Base-by-base conservation (phyloP, 352 stramenopile genomes). In the Globisporangium spiculum region DNA sequence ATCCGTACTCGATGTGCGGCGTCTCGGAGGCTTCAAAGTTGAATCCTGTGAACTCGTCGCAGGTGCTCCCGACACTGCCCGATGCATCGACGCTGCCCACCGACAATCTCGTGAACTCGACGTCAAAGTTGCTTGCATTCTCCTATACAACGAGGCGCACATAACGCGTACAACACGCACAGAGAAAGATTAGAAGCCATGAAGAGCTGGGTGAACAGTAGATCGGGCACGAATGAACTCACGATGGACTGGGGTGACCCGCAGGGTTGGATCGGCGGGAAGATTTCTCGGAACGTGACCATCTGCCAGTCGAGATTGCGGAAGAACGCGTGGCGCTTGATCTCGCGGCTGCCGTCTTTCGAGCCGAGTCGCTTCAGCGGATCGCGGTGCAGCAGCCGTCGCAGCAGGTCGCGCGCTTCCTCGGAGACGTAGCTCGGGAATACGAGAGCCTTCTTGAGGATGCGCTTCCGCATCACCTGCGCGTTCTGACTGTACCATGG, bases 31-130 rank as follows among this genome's bases (percentile, higher is more conserved):
- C 76, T 63, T 86, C 77, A 63, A 94, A 98, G 30, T 96, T 96
- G 68, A 98, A 98, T 3, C 85, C 89, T 46, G 79, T 80, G 58
- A 98, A 97, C 2, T 93, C 83, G 55, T 95, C 85, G 38, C 68
- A 72, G 20, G 75, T 65, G n/a, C 70, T 74, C 60, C 63, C 66
- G 59, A 53, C 66, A 26, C 22, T 58, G 22, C 65, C 69, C 4
- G 69, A 54, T 27, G 73, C 80, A 55, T 83, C 78, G 60, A 81
- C 57, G 38, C 75, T 80, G 36, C 75, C 76, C 12, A 91, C 65
- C 7, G 90, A 81, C 9, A 86, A 66, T 14, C 72, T 68, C 4
- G 90, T 97, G 71, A 97, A 97, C 65, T 97, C 89, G 30, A 81
- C 68, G 58, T 93, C 78, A 68, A 98, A 96, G 63, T 97, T 97